Base-by-base conservation (phyloP, 2,329 filamentous ascomycete species). In the Ophiostoma piceae region DNA sequence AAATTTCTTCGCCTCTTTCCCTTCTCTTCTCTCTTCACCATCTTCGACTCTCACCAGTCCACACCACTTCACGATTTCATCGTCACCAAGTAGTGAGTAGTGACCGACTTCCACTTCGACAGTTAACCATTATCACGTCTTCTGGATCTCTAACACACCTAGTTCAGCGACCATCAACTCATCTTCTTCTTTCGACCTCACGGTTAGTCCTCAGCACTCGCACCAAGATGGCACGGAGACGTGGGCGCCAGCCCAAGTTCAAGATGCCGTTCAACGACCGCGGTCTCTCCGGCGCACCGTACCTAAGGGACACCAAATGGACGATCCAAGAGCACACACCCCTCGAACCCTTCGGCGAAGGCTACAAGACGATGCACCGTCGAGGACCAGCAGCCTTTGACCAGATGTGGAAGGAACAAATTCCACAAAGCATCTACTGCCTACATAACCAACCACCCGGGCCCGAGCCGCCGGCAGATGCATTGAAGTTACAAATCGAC, bases 401-500 rank as follows among this genome's bases (percentile, higher is more conserved):
- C 0, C 32, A 68, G 41, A 72, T 73, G 73, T 69, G 68, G 1
- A 26, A 39, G 8, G 70, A 73, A 11, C 68, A 74, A 43, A 68
- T 73, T 1, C 71, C 70, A 0, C 71, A 72, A 29, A 74, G 73
- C 41, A 68, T 71, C 2, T 73, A 73, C 67, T 73, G 72, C 54
- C 5, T 74, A 26, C 22, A 66, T 19, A 73, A 73, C 32, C 72
- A 67, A 12, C 69, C 70, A 1, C 66, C 66, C 0, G 73, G 72
- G 0, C 71, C 71, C 0, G 73, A 72, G n/a, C 70, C 71, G 1
- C 26, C 51, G 0, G 29, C 12, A 1, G 29, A 68, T 11, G 66
- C 69, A 0, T 60, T n/a, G 3, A 29, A 29, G 0, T 1, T 73
- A 0, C 66, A 70, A 0, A 69, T 74, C 4, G 54, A 71, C 12